Evolutionary conservation across 768 basidiomycete genomes (phyloP).

Genomic region (Mycena latifolia): DNA sequence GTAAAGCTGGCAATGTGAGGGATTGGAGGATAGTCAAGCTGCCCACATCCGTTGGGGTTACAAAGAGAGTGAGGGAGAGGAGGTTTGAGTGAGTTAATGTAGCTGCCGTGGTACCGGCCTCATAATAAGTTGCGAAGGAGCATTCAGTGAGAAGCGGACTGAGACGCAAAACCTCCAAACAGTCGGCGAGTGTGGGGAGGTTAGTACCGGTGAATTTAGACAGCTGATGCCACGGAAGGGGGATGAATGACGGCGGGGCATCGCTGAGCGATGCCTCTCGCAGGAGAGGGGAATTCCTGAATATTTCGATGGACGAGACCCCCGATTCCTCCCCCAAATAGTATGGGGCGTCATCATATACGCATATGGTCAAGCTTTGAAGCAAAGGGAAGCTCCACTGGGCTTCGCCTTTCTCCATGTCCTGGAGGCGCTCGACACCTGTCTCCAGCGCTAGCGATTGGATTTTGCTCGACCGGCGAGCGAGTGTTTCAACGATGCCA

Average conservation of each 20-base stretch:
- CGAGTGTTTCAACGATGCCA: background rate
- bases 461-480: background rate
- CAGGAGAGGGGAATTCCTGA: constrained; percentile 1
- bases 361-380: background rate
- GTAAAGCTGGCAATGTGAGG: constrained; percentile 8
- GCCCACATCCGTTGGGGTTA: background rate
- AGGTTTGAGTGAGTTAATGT: background rate
- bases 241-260: background rate
- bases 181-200: background rate
- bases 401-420: background rate
- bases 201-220: constrained; percentile 3
- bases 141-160: constrained; percentile 1
- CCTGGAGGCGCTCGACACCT: background rate
- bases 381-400: constrained; percentile 6
- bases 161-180: background rate
- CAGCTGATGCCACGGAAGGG: constrained; percentile 12
- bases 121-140: background rate
- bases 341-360: background rate
- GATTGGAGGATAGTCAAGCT: background rate
- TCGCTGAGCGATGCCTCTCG: background rate
- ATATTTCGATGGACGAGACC: background rate
- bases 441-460: background rate
- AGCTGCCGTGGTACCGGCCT: too few relatives aligned
- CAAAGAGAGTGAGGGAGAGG: constrained; percentile 15
- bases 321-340: background rate